Percentiles rank a stretch among this genome's conserved stretches.
Evolutionary conservation across 176 grass and related monocot genomes (phyloP).

Genomic region (Eragrostis curvula): DNA sequence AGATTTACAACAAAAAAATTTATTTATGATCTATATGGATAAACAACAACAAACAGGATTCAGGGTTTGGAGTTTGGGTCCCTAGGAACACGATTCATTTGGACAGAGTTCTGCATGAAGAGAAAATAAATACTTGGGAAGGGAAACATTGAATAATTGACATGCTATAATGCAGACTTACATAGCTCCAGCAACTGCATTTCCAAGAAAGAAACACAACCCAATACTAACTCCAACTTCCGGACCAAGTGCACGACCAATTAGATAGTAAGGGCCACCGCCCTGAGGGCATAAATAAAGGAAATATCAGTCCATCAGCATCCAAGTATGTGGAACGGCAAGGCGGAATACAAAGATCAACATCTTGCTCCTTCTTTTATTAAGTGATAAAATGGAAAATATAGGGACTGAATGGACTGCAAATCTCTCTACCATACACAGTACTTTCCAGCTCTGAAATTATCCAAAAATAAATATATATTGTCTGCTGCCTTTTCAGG

Average conservation of each 20-base stretch:
- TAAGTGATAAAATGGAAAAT: neutral
- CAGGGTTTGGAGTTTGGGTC: neutral
- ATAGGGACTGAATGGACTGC: neutral
- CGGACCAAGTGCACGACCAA: constrained; percentile 89
- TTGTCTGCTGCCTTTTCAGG: neutral
- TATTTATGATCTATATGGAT: neutral
- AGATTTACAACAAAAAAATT: constrained; percentile 31
- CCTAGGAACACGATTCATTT: neutral
- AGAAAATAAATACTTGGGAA: constrained; percentile 1
- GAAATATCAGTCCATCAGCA: neutral
- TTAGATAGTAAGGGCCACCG: constrained; percentile 95
- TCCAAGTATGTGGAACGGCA: neutral
- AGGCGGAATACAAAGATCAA: neutral
- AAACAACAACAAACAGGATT: constrained; percentile 4
- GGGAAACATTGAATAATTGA: neutral
- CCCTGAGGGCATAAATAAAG: constrained; percentile 50
- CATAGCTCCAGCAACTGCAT: constrained; percentile 97
- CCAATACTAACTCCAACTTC: constrained; percentile 99
- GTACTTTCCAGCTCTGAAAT: neutral
- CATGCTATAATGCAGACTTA: constrained; percentile 51
- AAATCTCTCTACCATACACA: constrained; percentile 9
- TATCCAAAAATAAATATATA: neutral
- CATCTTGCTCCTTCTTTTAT: neutral
- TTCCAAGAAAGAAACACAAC: constrained; percentile 96
- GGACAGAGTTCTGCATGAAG: neutral